A percentile compares a stretch with the other conserved stretches of the same genome.
phyloP scores from a whole-genome alignment of 176 grass and related monocot species.

The Zoysia japonica region DNA sequence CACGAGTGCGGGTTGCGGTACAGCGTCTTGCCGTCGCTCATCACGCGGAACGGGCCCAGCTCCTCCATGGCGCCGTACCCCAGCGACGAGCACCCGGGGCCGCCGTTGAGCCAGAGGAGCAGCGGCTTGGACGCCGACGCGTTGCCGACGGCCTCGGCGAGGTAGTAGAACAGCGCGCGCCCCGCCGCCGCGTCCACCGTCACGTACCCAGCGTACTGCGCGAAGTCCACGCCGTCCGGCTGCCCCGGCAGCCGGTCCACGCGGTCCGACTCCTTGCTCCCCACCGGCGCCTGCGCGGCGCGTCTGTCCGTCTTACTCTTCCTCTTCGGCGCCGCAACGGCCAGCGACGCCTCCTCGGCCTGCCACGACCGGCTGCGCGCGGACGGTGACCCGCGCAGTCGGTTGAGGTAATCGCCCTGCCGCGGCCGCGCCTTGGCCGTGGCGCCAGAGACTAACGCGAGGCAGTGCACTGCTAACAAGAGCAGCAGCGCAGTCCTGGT shows the following conservation, averaged over 20 bases:
- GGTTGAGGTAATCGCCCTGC: conserved; percentile 54
- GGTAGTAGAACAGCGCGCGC: conserved; percentile 89
- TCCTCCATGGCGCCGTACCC: conserved; percentile 93
- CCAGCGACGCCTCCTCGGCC: conserved; percentile 31
- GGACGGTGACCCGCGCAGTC: conserved; percentile 39
- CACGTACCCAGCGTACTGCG: conserved; percentile 84
- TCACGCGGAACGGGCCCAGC: conserved; percentile 82
- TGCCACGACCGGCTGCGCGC: background rate
- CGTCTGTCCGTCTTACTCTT: no score
- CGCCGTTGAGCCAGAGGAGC: background rate
- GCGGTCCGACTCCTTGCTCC: conserved; percentile 62
- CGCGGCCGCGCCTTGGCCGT: background rate
- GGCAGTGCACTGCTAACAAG: background rate
- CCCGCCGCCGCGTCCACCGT: conserved; percentile 59
- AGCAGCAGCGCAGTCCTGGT: background rate
- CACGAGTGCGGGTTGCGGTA: conserved; percentile 82
- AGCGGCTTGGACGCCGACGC: background rate
- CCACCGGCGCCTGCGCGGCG: background rate
- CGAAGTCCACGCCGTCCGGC: conserved; percentile 59
- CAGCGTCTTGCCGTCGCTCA: conserved; percentile 78
- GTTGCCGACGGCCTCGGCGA: conserved; percentile 53
- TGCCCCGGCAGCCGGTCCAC: conserved; percentile 66
- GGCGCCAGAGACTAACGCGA: conserved; percentile 13
- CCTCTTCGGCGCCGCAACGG: background rate
- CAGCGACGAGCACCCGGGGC: conserved; percentile 82